phyloP scores from a whole-genome alignment of 306 rosid genomes.

The Luffa acutangula region DNA sequence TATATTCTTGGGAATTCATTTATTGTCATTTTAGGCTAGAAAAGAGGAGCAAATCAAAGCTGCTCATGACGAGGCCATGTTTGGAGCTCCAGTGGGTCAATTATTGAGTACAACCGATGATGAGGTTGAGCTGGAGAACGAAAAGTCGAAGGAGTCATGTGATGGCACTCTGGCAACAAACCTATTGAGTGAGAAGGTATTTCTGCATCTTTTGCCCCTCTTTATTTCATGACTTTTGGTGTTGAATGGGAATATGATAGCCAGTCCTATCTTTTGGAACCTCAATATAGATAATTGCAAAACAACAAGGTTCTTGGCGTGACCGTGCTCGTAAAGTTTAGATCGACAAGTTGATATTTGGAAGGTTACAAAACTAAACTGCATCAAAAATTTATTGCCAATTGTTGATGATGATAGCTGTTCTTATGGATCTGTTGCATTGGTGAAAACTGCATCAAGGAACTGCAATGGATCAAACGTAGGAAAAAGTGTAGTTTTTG shows the following conservation, averaged over 20 bases:
- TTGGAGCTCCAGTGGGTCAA: constrained; percentile 41
- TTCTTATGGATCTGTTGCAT: background rate
- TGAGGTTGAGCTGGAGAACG: constrained; percentile 43
- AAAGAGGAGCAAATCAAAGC: constrained; percentile 68
- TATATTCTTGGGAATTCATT: background rate
- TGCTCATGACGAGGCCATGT: constrained; percentile 95
- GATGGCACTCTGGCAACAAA: constrained; percentile 35
- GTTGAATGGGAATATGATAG: background rate
- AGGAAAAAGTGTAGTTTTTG: background rate
- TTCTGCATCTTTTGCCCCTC: background rate
- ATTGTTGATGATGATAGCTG: background rate
- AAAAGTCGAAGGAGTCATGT: constrained; percentile 21
- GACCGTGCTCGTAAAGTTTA: constrained; percentile 57
- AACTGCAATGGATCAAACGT: background rate
- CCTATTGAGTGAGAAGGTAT: constrained; percentile 76
- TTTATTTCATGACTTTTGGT: background rate
- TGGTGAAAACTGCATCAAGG: background rate
- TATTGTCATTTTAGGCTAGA: constrained; percentile 37
- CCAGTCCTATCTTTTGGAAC: background rate
- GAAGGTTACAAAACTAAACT: constrained; percentile 1
- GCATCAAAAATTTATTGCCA: background rate
- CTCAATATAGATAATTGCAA: constrained; percentile 58
- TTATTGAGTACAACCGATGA: constrained; percentile 30
- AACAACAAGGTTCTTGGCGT: constrained; percentile 84
- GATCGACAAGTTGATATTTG: background rate